Evolutionary conservation across 1,284 basidiomycete species (phyloP), one percentile per base, ranked within the genome.

Genomic region (Meripilus lineatus): DNA sequence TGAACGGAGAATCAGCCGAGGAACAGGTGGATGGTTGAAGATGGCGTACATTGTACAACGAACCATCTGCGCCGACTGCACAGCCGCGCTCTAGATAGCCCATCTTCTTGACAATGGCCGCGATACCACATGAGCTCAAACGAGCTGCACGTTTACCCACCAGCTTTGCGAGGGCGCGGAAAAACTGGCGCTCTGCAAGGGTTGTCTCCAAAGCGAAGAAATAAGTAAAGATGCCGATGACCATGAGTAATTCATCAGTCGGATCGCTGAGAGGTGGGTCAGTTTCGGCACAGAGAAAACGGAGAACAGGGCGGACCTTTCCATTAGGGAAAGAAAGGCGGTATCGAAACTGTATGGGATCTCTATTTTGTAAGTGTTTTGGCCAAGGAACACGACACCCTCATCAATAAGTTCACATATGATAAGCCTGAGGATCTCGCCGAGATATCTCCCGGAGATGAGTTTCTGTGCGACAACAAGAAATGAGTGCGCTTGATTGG

Each of bases 291-390:
- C 20, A 28, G 26, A 32, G 21, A 38, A 38, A 37, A 37, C 34
- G 21, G 20, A 2, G 22, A 17, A 2, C 5, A 52, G 30, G 33
- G 18, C 68, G 42, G 52, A 85, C 84, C 83, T 88, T 70, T 98
- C 95, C 84, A 99, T 97, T 45, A 98, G 74, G 38, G 89, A 93
- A 49, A 99, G 71, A 74, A 98, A 97, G 1, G 95, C 95, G 2
- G 95, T 99, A 67, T 99, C 95, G 59, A 99, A 87, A 34, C 77
- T 84, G 63, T 95, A 93, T 5, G 92, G 77, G 55, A 81, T 90
- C 67, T 98, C 93, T 42, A 98, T 78, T 72, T 97, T 97, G 79
- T 97, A 96, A 1, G 94, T 96, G 67, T 93, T 92, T 69, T 98
- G 95, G 33, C 95, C 94, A 30, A 97, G 76, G 83, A 99, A 99